Base-by-base conservation (phyloP, 139 green algal genomes). In the Chlamydomonas incerta region DNA sequence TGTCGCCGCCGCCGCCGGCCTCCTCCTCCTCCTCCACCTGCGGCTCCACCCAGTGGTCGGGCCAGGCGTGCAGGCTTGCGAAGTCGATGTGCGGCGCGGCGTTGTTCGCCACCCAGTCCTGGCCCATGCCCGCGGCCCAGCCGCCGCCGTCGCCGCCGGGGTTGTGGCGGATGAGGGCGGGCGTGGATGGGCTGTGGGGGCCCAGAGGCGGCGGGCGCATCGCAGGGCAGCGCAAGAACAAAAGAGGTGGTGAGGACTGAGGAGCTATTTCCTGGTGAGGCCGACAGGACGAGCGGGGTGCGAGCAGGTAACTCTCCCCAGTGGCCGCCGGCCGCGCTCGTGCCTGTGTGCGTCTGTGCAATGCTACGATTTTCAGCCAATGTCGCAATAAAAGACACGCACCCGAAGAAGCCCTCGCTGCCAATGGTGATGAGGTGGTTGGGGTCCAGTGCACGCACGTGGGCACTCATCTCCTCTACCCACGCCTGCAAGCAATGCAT, bases 41-140 rank as follows among this genome's bases (percentile, higher is more conserved):
- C 18, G 15, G 8, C 35, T 9, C 31, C 20, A n/a, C 11, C 92
- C 92, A 96, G 60, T 93, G 90, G 85, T 96, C 92, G 41, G 93
- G 93, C 94, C 95, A 97, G 37, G 90, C 76, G 83, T 97, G 95
- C 70, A 95, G 89, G 33, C 86, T 92, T 2, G 81, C 90, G 55
- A 96, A 98, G 89, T 98, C 95, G 31, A 98, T 96, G 72, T 82
- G 60, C 1, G 70, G n/a, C 3, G 89, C 37, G 24, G 80, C 66
- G 74, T 92, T 91, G 89, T 98, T 94, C 33, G 55, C 63, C 14
- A 92, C 89, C 86, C 96, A 98, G 92, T 98, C 92, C 88, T 98
- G 95, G 3, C 95, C 95, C 28, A 89, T 89, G 0, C 87, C 70
- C 0, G 55, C 33, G 0, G 92, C 90, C 95, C 95, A 98, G 26